Conservation (phyloP, 2,329 filamentous ascomycete species). For the Raffaelea albimanens region DNA sequence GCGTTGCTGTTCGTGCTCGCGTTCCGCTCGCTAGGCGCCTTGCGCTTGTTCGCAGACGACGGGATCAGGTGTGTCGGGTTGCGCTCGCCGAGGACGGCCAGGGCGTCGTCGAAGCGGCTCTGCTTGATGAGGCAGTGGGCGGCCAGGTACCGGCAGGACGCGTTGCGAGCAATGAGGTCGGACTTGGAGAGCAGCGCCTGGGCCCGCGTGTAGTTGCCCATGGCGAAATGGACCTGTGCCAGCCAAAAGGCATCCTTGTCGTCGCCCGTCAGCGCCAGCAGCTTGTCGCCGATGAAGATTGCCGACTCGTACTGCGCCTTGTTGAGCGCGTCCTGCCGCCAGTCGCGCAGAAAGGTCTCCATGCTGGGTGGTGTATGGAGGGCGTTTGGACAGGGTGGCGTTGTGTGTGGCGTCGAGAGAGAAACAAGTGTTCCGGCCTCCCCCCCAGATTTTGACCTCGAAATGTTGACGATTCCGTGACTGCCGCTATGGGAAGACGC, state of each 20-base stretch:
- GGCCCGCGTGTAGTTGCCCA: constrained; percentile 88
- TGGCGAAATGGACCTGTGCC: constrained; percentile 94
- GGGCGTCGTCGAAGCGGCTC: constrained; percentile 78
- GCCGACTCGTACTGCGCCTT: constrained; percentile 95
- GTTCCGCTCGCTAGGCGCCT: constrained; percentile 31
- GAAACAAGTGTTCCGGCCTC: too few species aligned
- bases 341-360: constrained; percentile 88
- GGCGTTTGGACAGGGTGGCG: too few species aligned
- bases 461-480: too few species aligned
- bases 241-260: constrained; percentile 95
- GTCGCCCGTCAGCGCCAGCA: constrained; percentile 86
- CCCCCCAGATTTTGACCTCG: too few species aligned
- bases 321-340: constrained; percentile 91
- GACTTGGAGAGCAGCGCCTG: constrained; percentile 77
- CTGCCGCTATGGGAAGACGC: too few species aligned
- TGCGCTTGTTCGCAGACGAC: constrained; percentile 54
- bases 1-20: constrained; percentile 20
- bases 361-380: constrained; percentile 34
- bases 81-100: constrained; percentile 77
- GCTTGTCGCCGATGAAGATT: constrained; percentile 94
- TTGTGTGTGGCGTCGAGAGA: too few species aligned
- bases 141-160: constrained; percentile 84
- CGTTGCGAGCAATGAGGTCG: constrained; percentile 70
- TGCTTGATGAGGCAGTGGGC: constrained; percentile 94
- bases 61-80: constrained; percentile 85